Evolutionary conservation across 192 early-diverging fungal species (phyloP).

Genomic region (Entomortierella lignicola): DNA sequence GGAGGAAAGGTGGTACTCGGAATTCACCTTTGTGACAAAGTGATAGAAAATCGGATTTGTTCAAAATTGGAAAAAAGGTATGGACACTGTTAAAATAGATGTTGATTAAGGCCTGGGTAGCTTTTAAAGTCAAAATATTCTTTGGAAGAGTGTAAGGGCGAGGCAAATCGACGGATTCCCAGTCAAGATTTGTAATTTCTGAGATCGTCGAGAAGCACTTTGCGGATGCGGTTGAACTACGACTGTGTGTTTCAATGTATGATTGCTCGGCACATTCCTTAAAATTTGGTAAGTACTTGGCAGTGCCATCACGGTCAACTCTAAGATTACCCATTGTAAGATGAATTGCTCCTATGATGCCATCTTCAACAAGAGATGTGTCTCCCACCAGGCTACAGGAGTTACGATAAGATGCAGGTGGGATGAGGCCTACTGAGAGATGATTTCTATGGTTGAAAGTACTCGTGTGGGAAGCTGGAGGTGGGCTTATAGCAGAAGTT

Average conservation of each 20-base stretch:
- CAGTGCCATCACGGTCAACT: slow-evolving; percentile 19
- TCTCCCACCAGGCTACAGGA: no score
- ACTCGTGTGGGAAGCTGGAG: no score
- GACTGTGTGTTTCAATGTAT: slow-evolving; percentile 15
- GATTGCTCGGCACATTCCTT: slow-evolving; percentile 8
- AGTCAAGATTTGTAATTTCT: slow-evolving; percentile 12
- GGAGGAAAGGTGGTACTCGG: slow-evolving; percentile 56
- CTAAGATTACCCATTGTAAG: slow-evolving; percentile 16
- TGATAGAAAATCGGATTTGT: slow-evolving; percentile 58
- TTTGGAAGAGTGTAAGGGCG: slow-evolving; percentile 27
- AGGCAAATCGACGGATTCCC: slow-evolving; percentile 29
- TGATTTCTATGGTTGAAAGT: no score
- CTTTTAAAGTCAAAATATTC: slow-evolving; percentile 8
- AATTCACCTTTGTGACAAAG: slow-evolving; percentile 42
- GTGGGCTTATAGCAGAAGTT: no score
- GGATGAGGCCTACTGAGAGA: no score
- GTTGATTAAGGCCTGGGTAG: slow-evolving; percentile 34
- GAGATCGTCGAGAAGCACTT: background rate
- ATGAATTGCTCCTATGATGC: background rate
- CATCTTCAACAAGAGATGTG: background rate
- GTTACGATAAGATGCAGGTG: no score
- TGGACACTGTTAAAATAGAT: slow-evolving; percentile 68
- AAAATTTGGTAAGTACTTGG: slow-evolving; percentile 16
- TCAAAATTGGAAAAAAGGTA: slow-evolving; percentile 62
- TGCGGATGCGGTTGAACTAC: background rate